A percentile compares a stretch with the other conserved stretches of the same genome.
Evolutionary conservation across 495 filamentous ascomycete genomes (phyloP).

Genomic region (Lindgomyces ingoldianus): DNA sequence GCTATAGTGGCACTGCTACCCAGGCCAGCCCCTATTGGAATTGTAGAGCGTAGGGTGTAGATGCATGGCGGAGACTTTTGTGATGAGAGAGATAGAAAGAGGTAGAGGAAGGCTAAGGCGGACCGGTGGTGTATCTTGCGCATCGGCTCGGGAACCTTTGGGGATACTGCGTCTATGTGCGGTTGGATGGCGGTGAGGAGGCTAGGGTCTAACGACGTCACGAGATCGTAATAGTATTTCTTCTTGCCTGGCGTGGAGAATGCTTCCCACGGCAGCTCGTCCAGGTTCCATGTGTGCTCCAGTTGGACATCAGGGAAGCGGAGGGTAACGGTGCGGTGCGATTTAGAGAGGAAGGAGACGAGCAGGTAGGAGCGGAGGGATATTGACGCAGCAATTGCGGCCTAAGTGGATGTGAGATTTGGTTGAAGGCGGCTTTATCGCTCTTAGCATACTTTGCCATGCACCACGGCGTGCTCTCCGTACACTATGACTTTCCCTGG

Average conservation of each 20-base stretch:
- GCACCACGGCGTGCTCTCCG: conserved; percentile 94
- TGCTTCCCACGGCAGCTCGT: conserved; percentile 77
- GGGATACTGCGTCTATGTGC: conserved; percentile 68
- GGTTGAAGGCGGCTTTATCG: background rate
- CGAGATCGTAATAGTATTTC: conserved; percentile 86
- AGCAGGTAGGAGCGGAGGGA: conserved; percentile 94
- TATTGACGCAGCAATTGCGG: conserved; percentile 90
- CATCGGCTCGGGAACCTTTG: conserved; percentile 58
- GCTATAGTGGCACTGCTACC: conserved; percentile 91
- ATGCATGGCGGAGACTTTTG: conserved; percentile 74
- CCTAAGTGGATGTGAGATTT: conserved; percentile 47
- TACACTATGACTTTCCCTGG: conserved; percentile 97
- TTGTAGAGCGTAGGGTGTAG: conserved; percentile 90
- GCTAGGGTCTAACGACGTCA: conserved; percentile 80
- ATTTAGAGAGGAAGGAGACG: conserved; percentile 86
- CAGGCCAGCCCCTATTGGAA: conserved; percentile 88
- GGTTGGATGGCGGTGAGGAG: conserved; percentile 76
- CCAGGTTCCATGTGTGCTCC: conserved; percentile 88
- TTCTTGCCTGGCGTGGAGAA: conserved; percentile 83
- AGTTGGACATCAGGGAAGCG: conserved; percentile 85
- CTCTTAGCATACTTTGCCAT: conserved; percentile 70
- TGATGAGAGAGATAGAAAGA: conserved; percentile 84
- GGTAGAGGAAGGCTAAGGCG: conserved; percentile 84
- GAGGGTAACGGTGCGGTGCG: conserved; percentile 78
- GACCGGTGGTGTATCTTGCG: conserved; percentile 79